Evolutionary conservation across 1,284 basidiomycete species (phyloP), one percentile per base, ranked within the genome.

Genomic region (Austropuccinia psidii): DNA sequence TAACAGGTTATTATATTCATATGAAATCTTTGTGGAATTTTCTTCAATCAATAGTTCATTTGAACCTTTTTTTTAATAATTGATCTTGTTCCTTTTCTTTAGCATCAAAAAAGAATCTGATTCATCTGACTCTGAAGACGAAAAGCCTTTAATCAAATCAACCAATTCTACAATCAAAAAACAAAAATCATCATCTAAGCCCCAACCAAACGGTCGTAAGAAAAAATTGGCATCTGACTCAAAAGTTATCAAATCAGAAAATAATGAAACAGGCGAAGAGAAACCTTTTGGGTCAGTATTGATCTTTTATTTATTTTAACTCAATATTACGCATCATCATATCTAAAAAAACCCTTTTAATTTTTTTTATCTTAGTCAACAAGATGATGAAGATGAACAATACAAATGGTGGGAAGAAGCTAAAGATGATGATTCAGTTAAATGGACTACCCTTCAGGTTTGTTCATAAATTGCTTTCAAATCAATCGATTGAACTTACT

Each of bases 331-430:
- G n/a, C n/a, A n/a, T n/a, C n/a, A n/a, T n/a, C n/a, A n/a, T n/a
- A n/a, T n/a, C n/a, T n/a, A n/a, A n/a, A n/a, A n/a, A n/a, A n/a
- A n/a, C n/a, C n/a, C n/a, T n/a, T n/a, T n/a, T n/a, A n/a, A n/a
- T n/a, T n/a, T n/a, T n/a, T n/a, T n/a, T n/a, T n/a, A n/a, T 21
- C 11, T 15, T 17, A 52, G 11, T 9, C 13, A 15, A 9, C 13
- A 52, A 17, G 50, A 52, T 15, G 45, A 35, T 33, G 64, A 55
- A 27, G 68, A 27, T 27, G 57, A 17, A 50, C 29, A 80, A 76
- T 91, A 86, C 81, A 86, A 86, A 77, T 94, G 91, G 91, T 94
- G 91, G 92, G 87, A 90, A 80, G 82, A 83, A 54, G 82, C 86
- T 77, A 85, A 88, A 21, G 73, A 77, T 50, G 70, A 69, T n/a